Evolutionary conservation across 2,329 filamentous ascomycete genomes (phyloP), one percentile per base, ranked within the genome.

Genomic region (Leptographium galeiforme): DNA sequence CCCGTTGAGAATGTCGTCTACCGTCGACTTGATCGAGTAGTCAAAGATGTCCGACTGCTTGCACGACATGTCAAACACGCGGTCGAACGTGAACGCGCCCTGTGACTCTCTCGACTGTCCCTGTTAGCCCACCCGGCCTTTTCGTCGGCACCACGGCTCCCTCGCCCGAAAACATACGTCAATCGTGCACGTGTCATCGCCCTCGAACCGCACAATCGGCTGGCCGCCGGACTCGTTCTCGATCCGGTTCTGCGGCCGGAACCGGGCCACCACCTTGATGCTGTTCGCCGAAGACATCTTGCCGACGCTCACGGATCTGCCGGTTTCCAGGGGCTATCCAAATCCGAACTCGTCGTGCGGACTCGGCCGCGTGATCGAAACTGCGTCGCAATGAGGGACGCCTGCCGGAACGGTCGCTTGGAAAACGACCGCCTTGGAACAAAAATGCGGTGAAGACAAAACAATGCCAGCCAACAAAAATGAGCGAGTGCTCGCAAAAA

Each of bases 1-100:
- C 60, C 93, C 93, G 71, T 97, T 95, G 60, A 98, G 78, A 61
- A 98, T 96, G 68, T 97, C 93, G 72, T 97, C 91, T 61, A 98
- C 93, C 19, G 93, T 97, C 32, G 88, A 81, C 59, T 87, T 84
- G 69, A 98, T 97, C 44, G 93, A 97, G 73, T 93, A 98, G 70
- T 97, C 88, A 73, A 98, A 98, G 64, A 98, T 89, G 70, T 97
- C 90, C 64, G 81, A 76, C 71, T 98, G 93, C 64, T 82, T 82
- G 64, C 88, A 93, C 69, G 78, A 76, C 87, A 95, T 97, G 67
- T 88, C 89, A 73, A 98, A 98, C 60, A 98, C 89, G 58, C 91
- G 87, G 69, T 98, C 93, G 70, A 97, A 98, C 58, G 93, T 98
- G 69, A 97, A 98, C 67, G 82, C 77, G 56, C 89, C 89, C 60